phyloP scores from a whole-genome alignment of 1,139 yeast species.

The Scheffersomyces illinoinensis region DNA sequence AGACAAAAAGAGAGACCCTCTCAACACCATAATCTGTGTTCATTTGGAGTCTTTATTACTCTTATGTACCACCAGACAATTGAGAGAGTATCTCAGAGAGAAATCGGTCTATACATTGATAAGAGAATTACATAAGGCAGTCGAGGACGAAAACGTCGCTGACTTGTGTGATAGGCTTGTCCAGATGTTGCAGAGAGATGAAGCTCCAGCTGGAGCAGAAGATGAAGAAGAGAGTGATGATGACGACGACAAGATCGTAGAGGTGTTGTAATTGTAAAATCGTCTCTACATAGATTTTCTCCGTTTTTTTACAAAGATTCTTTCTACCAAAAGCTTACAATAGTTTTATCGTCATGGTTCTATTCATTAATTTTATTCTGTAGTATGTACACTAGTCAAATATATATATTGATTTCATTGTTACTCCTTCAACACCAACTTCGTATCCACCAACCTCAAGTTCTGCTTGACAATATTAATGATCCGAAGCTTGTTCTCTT shows the following conservation, averaged over 20 bases:
- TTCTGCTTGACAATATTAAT: constrained; percentile 68
- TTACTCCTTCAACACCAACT: constrained; percentile 56
- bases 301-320: neutral
- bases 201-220: constrained; percentile 44
- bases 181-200: constrained; percentile 91
- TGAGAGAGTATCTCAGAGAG: constrained; percentile 73
- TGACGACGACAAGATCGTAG: constrained; percentile 48
- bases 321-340: no score
- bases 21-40: constrained; percentile 59
- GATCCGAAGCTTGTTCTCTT: constrained; percentile 68
- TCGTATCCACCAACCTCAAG: constrained; percentile 66
- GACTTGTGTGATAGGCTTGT: constrained; percentile 77
- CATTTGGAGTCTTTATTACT: constrained; percentile 78
- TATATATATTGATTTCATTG: neutral
- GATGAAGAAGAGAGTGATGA: constrained; percentile 32
- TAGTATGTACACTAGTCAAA: neutral
- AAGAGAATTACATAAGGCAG: constrained; percentile 77
- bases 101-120: constrained; percentile 82
- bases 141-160: constrained; percentile 58
- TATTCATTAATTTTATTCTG: neutral
- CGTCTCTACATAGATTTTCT: neutral
- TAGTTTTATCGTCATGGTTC: neutral
- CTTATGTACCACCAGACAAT: constrained; percentile 70
- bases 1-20: constrained; percentile 77
- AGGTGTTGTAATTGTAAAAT: constrained; percentile 36